Evolutionary conservation across 176 grass and related monocot genomes (phyloP), one percentile per base, ranked within the genome.

Genomic region (Melocanna baccifera): DNA sequence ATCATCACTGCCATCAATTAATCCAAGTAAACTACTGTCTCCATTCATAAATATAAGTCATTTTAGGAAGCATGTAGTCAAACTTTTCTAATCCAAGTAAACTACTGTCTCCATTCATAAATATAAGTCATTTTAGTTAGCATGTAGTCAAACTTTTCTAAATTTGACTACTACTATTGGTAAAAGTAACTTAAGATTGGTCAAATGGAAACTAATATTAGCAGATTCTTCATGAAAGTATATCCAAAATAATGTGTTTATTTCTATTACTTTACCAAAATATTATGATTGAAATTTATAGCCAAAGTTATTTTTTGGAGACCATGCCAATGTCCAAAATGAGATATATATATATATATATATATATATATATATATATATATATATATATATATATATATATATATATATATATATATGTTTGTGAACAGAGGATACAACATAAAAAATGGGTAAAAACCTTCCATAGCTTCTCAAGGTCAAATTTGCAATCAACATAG

Each of bases 401-500:
- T n/a, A n/a, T n/a, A n/a, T n/a, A n/a, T n/a, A n/a, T n/a, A n/a
- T n/a, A n/a, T n/a, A 36, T 36, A 36, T 36, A 36, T 34, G 4
- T 36, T 30, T 51, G 7, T 62, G 19, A 76, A 72, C 2, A 0
- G 34, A 45, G 28, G 53, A 50, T 53, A 78, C 6, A 72, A 70
- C 29, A 83, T 53, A 39, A 67, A 0, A 41, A 74, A 45, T 37
- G 23, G 10, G 55, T 66, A 58, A 47, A 43, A 59, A 97, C 94
- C 94, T 94, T 88, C 94, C 94, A 94, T 12, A 94, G 83, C 73
- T 76, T 77, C 79, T 91, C 84, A 59, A 97, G 90, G 69, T 97
- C 65, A 74, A 94, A 94, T 77, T 87, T 87, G 88, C 88, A 92
- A 82, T 97, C 94, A 46, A 94, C 63, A 46, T 92, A 97, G 39